A percentile compares a stretch with the other conserved stretches of the same genome.
phyloP scores from a whole-genome alignment of 2,329 filamentous ascomycete genomes.

The Fusarium sp. region DNA sequence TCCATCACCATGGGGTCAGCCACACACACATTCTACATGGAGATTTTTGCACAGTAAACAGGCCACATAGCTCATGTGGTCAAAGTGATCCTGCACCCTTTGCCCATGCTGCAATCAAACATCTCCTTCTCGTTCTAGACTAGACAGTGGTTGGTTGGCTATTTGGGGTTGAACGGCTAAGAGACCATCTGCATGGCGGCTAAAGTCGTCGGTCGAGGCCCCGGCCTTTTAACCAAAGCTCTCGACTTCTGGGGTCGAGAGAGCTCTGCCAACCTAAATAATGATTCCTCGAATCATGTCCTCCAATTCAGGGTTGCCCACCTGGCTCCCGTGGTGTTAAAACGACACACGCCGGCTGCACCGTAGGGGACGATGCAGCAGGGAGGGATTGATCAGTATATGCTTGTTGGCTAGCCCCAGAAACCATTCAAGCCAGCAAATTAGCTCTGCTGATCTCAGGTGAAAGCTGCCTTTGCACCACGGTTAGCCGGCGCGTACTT shows the following conservation, averaged over 20 bases:
- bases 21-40: background rate
- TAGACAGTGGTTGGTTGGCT: background rate
- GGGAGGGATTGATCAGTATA: background rate
- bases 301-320: background rate
- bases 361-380: background rate
- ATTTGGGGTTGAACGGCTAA: background rate
- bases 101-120: background rate
- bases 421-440: conserved; percentile 6
- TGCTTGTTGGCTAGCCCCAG: background rate
- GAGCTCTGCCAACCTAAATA: background rate
- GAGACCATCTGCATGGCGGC: conserved; percentile 3
- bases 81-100: background rate
- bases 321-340: conserved; percentile 11
- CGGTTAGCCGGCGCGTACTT: background rate
- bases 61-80: conserved; percentile 8
- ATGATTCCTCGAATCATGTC: conserved; percentile 13
- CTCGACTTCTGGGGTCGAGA: conserved; percentile 12
- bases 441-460: background rate
- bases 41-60: background rate
- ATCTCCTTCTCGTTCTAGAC: background rate
- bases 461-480: background rate
- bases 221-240: conserved; percentile 18
- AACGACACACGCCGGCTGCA: conserved; percentile 3
- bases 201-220: conserved; percentile 8
- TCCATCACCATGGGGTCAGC: background rate